Base-by-base conservation (phyloP, 192 early-diverging fungal species). In the Podila epicladia region DNA sequence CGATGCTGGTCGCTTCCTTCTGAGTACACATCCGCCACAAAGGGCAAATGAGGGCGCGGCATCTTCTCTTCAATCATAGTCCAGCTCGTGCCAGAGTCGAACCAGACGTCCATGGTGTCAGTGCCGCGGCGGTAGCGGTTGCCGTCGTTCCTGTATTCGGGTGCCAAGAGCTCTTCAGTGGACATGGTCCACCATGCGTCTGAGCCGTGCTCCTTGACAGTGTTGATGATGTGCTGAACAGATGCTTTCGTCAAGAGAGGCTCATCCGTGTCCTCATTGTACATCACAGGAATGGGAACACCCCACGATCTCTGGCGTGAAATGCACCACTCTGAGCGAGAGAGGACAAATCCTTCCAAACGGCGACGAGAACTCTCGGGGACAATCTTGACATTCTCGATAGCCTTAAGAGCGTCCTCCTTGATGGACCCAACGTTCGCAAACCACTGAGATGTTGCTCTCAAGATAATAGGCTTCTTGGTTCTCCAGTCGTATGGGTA, bases 91-190 rank as follows among this genome's bases (percentile, higher is more conserved):
- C 94, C 94, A 69, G 91, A 93, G 70, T 95, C 94, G 66, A 95
- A 95, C 93, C 94, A 95, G 28, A 95, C 94, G 64, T 95, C 94
- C 94, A 95, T 94, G 0, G 93, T 95, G 69, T 95, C 94, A 37
- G 75, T 83, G n/a, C 94, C 93, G 48, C 85, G 80, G 37, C 78
- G 76, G 61, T 91, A 94, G 0, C 57, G 83, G 48, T 86, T 86
- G n/a, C 91, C 92, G 58, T 86, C 66, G 11, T 71, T 64, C 13
- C 73, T 83, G 71, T 91, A 92, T 62, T 87, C 71, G 4, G 91
- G 90, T 12, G 87, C 89, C 29, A 94, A 61, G 15, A 88, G 50
- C 55, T 87, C 84, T n/a, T 91, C 92, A 8, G 88, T 89, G 22
- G 87, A 69, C 61, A 86, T 82, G 57, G 62, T 82, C 93, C 94